Evolutionary conservation across 306 rosid genomes (phyloP).

Genomic region (Spatholobus suberectus): DNA sequence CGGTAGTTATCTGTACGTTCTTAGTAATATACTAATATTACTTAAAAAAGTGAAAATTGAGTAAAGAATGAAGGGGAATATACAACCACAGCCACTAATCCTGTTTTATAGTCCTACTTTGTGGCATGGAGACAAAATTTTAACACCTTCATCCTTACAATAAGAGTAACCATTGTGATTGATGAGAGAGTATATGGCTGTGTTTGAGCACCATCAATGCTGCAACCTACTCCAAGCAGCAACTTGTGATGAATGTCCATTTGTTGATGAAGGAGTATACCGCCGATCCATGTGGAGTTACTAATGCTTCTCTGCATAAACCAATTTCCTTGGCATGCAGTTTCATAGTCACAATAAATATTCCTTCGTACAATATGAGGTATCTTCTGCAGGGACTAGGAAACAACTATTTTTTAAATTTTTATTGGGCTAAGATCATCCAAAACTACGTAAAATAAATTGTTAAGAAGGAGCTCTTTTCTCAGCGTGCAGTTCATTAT

Average conservation of each 20-base stretch:
- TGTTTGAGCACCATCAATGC: neutral
- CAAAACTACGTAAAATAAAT: neutral
- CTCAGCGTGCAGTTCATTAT: no score
- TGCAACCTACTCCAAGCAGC: conserved; percentile 1
- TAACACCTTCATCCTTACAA: neutral
- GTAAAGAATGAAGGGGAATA: neutral
- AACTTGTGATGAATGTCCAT: conserved; percentile 23
- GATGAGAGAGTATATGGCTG: neutral
- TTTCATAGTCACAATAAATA: conserved; percentile 27
- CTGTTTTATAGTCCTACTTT: neutral
- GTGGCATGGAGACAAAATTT: neutral
- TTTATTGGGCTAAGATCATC: neutral
- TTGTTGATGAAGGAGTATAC: neutral
- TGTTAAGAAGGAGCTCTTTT: no score
- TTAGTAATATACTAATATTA: neutral
- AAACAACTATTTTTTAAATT: neutral
- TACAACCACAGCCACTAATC: neutral
- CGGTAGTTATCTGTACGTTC: neutral
- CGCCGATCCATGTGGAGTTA: neutral
- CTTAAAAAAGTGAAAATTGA: neutral
- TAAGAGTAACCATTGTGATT: neutral
- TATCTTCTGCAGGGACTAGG: conserved; percentile 7
- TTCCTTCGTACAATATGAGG: neutral
- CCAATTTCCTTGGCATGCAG: neutral
- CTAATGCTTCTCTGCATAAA: conserved; percentile 1